Evolutionary conservation across 208 protist species (phyloP).

Genomic region (Leishmania arabica): DNA sequence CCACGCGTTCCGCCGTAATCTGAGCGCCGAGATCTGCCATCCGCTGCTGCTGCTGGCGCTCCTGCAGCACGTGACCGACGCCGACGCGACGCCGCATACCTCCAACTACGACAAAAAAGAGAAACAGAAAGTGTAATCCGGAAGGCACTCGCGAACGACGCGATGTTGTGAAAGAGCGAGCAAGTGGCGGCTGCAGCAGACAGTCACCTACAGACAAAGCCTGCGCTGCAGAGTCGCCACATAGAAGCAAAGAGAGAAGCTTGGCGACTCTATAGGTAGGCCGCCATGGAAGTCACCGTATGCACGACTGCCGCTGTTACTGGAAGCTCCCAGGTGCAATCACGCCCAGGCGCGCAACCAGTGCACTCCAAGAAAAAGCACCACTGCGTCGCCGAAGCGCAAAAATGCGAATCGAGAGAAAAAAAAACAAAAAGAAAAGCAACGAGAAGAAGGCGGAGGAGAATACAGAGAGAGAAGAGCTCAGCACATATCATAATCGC

Average conservation of each 20-base stretch:
- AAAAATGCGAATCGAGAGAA: not conserved
- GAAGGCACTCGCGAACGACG: not conserved
- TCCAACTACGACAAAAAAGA: not conserved
- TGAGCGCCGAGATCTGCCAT: conserved; percentile 87
- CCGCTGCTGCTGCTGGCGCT: conserved; percentile 67
- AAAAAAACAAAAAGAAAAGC: not conserved
- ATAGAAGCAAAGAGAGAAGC: not conserved
- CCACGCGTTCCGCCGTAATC: conserved; percentile 84
- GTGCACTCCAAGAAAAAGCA: not conserved
- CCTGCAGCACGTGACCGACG: conserved; percentile 81
- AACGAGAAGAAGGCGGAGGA: not conserved
- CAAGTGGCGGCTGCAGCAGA: not conserved
- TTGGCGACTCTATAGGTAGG: not conserved
- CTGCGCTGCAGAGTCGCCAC: not conserved
- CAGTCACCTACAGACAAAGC: not conserved
- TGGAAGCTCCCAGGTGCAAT: not conserved
- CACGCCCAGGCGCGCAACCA: not conserved
- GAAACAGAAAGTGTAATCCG: not conserved
- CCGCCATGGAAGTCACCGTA: not conserved
- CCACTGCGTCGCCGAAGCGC: not conserved
- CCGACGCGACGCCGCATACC: conserved; percentile 79
- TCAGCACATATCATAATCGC: not conserved
- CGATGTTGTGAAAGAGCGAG: not conserved
- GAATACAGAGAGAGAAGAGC: not conserved
- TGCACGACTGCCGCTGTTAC: not conserved